These are phyloP conservation scores for Elongisporangium anandrum DNA, from an alignment of 352 stramenopile genomes.

Conservation along the genomic window DNA sequence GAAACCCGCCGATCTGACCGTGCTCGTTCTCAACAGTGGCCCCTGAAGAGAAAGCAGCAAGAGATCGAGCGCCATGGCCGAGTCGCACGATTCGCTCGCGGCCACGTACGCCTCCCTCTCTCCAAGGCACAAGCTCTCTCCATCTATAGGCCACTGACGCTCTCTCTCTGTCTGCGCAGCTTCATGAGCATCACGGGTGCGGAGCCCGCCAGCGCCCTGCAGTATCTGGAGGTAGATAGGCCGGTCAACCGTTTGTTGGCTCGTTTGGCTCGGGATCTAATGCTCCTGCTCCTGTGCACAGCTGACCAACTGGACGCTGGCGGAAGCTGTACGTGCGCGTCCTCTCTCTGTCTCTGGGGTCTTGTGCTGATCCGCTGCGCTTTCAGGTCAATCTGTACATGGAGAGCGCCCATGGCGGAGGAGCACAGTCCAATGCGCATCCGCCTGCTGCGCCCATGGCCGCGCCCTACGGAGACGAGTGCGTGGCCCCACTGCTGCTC, in stretches of 20 bases:
- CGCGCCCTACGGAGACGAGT: conserved; percentile 34
- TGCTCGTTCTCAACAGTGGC: neutral
- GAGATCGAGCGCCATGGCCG: neutral
- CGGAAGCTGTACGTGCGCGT: conserved; percentile 50
- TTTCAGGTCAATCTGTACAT: conserved; percentile 77
- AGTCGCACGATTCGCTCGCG: neutral
- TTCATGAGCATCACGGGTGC: conserved; percentile 86
- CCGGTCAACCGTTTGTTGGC: neutral
- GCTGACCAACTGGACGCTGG: conserved; percentile 73
- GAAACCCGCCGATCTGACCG: neutral
- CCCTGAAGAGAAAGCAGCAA: neutral
- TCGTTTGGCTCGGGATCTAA: neutral
- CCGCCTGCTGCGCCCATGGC: conserved; percentile 27
- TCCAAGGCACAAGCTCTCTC: neutral
- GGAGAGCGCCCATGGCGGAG: conserved; percentile 58
- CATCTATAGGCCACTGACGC: neutral
- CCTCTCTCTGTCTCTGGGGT: neutral
- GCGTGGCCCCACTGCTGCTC: conserved; percentile 1
- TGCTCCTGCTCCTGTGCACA: conserved; percentile 16
- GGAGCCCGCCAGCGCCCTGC: conserved; percentile 51
- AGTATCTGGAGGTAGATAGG: conserved; percentile 64
- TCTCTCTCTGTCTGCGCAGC: conserved; percentile 17
- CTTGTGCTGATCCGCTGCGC: neutral
- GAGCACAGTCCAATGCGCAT: conserved; percentile 3
- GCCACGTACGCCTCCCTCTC: neutral